Conservation (phyloP, 495 filamentous ascomycete genomes). For the Cudoniella acicularis region DNA sequence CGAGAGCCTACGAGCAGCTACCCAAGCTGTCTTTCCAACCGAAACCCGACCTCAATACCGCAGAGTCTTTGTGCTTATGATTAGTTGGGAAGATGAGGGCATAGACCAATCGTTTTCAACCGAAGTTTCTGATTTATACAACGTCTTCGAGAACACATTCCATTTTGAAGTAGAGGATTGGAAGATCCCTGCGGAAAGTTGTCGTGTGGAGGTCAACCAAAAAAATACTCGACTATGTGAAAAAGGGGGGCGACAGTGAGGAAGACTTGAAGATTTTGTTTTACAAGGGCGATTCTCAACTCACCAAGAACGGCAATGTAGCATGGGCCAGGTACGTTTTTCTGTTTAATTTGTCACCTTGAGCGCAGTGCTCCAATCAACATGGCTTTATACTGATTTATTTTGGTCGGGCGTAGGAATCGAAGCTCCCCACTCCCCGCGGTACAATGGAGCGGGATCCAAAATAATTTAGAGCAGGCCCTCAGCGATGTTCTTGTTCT, state of each 20-base stretch:
- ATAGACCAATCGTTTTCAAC: background rate
- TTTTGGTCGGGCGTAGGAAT: background rate
- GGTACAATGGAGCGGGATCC: conserved; percentile 9
- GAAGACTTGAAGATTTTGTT: conserved; percentile 4
- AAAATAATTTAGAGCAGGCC: conserved; percentile 8
- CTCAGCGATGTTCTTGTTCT: conserved; percentile 14
- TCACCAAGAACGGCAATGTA: background rate
- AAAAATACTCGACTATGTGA: conserved; percentile 5
- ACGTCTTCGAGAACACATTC: background rate
- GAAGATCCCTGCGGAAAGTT: conserved; percentile 1
- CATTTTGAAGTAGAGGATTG: background rate
- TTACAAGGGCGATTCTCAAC: background rate
- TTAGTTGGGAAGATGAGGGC: conserved; percentile 4
- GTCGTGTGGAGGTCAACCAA: background rate
- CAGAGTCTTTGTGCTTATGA: conserved; percentile 1
- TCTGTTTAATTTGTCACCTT: background rate
- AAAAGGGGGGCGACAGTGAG: background rate
- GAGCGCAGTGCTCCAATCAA: background rate
- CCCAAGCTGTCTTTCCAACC: background rate
- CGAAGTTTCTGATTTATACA: background rate
- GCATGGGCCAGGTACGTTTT: conserved; percentile 2
- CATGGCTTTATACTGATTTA: background rate
- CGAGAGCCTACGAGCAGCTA: conserved; percentile 1
- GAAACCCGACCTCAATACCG: background rate
- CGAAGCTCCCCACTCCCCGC: background rate